Percentiles rank a stretch among this genome's conserved stretches.
phyloP scores from a whole-genome alignment of 2,329 filamentous ascomycete genomes.

The Berkeleyomyces basicola region DNA sequence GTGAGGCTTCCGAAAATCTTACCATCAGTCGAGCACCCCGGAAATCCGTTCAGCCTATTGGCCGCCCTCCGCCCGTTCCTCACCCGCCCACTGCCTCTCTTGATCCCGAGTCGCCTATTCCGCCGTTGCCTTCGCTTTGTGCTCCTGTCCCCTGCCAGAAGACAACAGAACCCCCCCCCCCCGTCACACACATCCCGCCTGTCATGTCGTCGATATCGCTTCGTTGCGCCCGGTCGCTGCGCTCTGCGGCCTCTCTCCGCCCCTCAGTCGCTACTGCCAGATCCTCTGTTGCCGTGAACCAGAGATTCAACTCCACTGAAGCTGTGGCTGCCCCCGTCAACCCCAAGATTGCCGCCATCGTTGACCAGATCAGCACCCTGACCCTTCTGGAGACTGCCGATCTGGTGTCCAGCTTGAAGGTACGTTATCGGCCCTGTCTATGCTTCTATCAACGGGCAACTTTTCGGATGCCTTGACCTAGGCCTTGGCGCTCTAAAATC shows the following conservation, averaged over 20 bases:
- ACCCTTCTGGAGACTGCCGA: conserved; percentile 95
- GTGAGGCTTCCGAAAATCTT: background rate
- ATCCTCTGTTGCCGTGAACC: conserved; percentile 32
- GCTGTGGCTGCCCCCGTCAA: conserved; percentile 42
- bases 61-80: background rate
- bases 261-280: conserved; percentile 31
- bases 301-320: conserved; percentile 82
- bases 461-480: background rate
- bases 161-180: background rate
- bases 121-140: background rate
- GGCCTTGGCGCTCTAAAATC: background rate
- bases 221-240: conserved; percentile 18
- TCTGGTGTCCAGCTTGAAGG: conserved; percentile 88
- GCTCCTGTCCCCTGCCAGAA: background rate
- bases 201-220: conserved; percentile 12
- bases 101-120: background rate
- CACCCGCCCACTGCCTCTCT: background rate
- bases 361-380: conserved; percentile 97
- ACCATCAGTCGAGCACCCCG: background rate
- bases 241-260: conserved; percentile 29
- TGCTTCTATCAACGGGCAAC: background rate
- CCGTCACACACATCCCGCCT: background rate
- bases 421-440: conserved; percentile 24
- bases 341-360: conserved; percentile 87
- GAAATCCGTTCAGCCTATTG: background rate